These are phyloP conservation scores for Pisolithus microcarpus DNA, from an alignment of 768 basidiomycete species.

Conservation along the genomic window DNA sequence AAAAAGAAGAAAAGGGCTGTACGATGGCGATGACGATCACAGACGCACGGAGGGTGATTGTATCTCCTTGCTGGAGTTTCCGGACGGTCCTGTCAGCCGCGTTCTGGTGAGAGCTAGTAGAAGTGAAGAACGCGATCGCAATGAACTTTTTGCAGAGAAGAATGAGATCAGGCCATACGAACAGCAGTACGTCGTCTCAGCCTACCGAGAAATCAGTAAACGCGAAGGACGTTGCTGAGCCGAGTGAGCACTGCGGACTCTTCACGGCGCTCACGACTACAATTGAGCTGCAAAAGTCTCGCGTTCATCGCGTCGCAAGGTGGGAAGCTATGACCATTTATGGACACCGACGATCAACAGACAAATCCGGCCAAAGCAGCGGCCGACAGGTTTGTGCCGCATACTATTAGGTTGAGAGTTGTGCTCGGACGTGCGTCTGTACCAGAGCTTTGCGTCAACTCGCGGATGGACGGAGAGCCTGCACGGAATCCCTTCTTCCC, in stretches of 20 bases:
- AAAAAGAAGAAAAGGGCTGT: constrained; percentile 3
- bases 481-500: too few species aligned
- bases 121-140: background rate
- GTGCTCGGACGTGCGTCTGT: too few species aligned
- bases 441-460: too few species aligned
- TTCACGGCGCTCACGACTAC: background rate
- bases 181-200: background rate
- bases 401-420: too few species aligned
- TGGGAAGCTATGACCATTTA: constrained; percentile 4
- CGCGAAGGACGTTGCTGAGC: background rate
- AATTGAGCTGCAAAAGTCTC: background rate
- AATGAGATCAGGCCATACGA: constrained; percentile 1
- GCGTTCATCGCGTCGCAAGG: background rate
- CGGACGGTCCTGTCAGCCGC: background rate
- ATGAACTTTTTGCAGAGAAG: constrained; percentile 10
- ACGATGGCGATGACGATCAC: background rate
- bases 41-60: constrained; percentile 1
- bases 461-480: too few species aligned
- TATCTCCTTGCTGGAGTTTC: background rate
- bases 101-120: background rate
- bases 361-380: background rate
- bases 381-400: too few species aligned
- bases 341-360: background rate
- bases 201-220: background rate
- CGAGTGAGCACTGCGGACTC: background rate